phyloP scores from a whole-genome alignment of 768 basidiomycete species.

The Amanita pallidorosea region DNA sequence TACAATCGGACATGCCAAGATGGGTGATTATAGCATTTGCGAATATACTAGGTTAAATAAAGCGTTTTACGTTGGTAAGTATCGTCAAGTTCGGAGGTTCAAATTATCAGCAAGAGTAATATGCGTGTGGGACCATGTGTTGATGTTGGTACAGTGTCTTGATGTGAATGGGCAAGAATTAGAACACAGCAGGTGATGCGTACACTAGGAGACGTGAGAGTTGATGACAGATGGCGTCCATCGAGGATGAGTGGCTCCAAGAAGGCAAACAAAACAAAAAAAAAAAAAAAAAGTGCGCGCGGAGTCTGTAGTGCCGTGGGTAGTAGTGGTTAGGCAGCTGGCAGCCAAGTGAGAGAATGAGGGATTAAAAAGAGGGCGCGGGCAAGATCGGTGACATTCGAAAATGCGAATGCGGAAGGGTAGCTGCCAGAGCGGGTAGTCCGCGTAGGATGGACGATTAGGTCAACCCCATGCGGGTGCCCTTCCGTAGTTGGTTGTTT shows the following conservation, averaged over 20 bases:
- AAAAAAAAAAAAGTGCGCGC: neutral
- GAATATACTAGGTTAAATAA: neutral
- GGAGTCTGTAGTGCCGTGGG: neutral
- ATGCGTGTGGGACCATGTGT: neutral
- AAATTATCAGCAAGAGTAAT: neutral
- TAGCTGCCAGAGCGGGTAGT: neutral
- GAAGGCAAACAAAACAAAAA: neutral
- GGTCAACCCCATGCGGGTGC: neutral
- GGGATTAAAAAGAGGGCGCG: neutral
- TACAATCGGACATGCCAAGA: constrained; percentile 1
- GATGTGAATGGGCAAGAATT: neutral
- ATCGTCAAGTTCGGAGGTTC: neutral
- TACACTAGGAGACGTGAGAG: neutral
- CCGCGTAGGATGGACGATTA: neutral
- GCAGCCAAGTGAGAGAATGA: too few relatives aligned
- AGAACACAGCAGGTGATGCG: neutral
- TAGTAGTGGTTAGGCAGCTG: neutral
- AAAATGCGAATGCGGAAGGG: neutral
- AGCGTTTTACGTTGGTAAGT: constrained; percentile 1
- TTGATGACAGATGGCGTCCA: neutral
- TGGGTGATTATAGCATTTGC: neutral
- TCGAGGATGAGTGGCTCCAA: neutral
- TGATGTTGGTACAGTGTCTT: constrained; percentile 2
- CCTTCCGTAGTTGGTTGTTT: neutral
- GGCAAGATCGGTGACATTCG: neutral